phyloP scores from a whole-genome alignment of 1,284 basidiomycete genomes.

The Malassezia slooffiae region DNA sequence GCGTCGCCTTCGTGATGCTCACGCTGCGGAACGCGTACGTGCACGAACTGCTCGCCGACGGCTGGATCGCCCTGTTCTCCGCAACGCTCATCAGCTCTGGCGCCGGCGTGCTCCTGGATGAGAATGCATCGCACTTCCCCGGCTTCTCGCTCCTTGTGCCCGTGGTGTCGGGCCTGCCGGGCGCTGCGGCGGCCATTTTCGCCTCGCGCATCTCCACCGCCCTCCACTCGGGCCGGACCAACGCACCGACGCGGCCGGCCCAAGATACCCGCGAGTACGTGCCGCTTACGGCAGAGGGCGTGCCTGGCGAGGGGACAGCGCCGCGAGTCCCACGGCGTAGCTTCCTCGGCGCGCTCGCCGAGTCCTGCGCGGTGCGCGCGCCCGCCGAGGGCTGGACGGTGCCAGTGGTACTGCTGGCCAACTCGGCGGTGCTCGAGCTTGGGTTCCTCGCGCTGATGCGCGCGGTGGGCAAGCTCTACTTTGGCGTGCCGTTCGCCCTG shows the following conservation, averaged over 20 bases:
- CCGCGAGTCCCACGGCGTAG: background rate
- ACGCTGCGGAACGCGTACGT: slow-evolving; percentile 58
- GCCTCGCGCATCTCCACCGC: slow-evolving; percentile 79
- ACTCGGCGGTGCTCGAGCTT: slow-evolving; percentile 25
- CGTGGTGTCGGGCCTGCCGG: slow-evolving; percentile 62
- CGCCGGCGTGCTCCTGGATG: slow-evolving; percentile 80
- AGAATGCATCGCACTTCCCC: slow-evolving; percentile 71
- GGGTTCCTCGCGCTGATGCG: slow-evolving; percentile 29
- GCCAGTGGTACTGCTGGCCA: slow-evolving; percentile 27
- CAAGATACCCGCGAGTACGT: background rate
- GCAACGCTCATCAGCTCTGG: slow-evolving; percentile 86
- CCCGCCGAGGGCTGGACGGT: slow-evolving; percentile 29
- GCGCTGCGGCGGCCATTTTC: slow-evolving; percentile 79
- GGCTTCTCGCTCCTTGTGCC: slow-evolving; percentile 80
- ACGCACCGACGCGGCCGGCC: slow-evolving; percentile 9
- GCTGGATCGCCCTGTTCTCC: slow-evolving; percentile 78
- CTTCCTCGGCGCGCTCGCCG: background rate
- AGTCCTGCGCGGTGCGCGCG: background rate
- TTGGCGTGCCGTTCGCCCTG: slow-evolving; percentile 31
- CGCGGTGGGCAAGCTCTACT: slow-evolving; percentile 23
- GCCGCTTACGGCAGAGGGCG: background rate
- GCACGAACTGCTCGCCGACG: slow-evolving; percentile 62
- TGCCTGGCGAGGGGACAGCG: background rate
- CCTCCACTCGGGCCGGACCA: slow-evolving; percentile 53
- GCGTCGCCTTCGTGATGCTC: slow-evolving; percentile 54